Evolutionary conservation across 768 basidiomycete genomes (phyloP).

Genomic region (Mrakia gelida): DNA sequence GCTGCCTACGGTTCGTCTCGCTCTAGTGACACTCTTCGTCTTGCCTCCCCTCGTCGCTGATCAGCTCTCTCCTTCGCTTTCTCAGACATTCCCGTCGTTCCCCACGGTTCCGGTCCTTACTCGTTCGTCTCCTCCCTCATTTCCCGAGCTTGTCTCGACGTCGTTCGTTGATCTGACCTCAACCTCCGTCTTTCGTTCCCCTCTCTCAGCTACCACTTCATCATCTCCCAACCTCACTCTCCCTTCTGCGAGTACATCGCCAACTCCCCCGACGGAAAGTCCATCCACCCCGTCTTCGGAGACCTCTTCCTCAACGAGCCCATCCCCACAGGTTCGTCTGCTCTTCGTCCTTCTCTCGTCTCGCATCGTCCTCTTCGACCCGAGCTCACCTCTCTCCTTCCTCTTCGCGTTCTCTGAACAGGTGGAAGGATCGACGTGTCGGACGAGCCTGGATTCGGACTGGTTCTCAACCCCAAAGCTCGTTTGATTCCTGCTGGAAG

Average conservation of each 20-base stretch:
- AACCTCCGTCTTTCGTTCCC: neutral
- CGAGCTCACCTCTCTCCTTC: neutral
- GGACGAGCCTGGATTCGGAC: constrained; percentile 49
- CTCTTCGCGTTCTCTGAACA: neutral
- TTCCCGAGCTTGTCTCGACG: neutral
- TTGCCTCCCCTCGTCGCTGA: neutral
- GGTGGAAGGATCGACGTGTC: constrained; percentile 44
- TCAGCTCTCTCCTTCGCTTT: too few relatives aligned
- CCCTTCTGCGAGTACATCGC: constrained; percentile 41
- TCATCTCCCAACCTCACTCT: constrained; percentile 48
- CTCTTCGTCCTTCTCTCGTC: neutral
- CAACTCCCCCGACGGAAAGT: constrained; percentile 49
- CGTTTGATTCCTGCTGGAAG: constrained; percentile 39
- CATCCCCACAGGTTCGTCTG: constrained; percentile 41
- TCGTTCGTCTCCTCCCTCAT: constrained; percentile 31
- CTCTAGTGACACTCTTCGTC: too few relatives aligned
- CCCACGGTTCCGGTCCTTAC: constrained; percentile 53
- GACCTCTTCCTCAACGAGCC: constrained; percentile 50
- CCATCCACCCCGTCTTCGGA: constrained; percentile 48
- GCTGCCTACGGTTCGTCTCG: constrained; percentile 40
- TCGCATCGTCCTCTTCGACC: neutral
- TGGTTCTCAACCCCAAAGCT: constrained; percentile 48
- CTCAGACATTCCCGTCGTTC: constrained; percentile 50
- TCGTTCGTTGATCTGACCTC: neutral
- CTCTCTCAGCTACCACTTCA: constrained; percentile 46